phyloP scores from a whole-genome alignment of 148 eudicot species.

The Rhododendron simsii region DNA sequence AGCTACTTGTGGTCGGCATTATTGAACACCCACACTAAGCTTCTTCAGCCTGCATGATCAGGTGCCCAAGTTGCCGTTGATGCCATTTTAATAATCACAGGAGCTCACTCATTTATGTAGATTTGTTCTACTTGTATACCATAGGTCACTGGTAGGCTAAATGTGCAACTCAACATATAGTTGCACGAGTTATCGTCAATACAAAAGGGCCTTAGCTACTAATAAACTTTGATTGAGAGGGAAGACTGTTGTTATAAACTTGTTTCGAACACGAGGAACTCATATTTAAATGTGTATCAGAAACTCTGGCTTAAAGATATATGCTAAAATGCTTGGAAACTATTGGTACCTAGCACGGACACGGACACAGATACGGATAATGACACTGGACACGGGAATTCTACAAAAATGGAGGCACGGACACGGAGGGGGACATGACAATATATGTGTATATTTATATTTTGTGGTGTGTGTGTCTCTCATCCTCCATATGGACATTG shows the following conservation, averaged over 20 bases:
- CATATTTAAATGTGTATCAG: background rate
- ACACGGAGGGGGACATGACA: no score
- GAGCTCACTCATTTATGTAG: background rate
- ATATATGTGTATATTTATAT: no score
- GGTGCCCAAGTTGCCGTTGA: background rate
- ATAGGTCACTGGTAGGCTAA: background rate
- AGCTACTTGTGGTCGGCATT: background rate
- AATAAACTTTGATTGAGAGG: background rate
- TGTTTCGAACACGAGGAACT: background rate
- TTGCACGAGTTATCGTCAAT: background rate
- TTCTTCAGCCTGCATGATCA: background rate
- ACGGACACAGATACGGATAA: no score
- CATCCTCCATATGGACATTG: no score
- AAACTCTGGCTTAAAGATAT: background rate
- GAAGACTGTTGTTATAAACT: background rate
- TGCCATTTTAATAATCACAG: background rate
- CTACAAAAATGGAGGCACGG: no score
- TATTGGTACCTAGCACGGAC: background rate
- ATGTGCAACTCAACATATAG: background rate
- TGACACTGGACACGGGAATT: no score
- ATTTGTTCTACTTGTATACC: background rate
- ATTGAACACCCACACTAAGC: background rate
- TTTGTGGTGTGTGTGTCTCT: no score
- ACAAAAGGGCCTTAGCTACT: background rate
- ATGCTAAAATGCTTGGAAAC: background rate